Evolutionary conservation across 192 early-diverging fungal species (phyloP).

Genomic region (Backusella liffmaniae): DNA sequence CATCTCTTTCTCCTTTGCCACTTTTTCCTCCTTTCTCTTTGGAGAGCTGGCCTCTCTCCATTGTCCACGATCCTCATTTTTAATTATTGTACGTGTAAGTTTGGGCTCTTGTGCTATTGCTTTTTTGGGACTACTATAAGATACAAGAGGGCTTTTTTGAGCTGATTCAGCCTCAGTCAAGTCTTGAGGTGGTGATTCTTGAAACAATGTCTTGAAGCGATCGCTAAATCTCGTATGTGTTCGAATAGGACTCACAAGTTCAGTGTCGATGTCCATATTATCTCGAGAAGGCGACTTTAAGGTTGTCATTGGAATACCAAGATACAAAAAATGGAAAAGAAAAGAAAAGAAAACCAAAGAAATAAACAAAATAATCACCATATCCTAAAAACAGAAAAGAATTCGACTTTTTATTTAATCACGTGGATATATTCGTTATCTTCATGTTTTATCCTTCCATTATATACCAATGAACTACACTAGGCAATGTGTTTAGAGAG

Average conservation of each 20-base stretch:
- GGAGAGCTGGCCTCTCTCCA: neutral
- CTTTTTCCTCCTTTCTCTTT: neutral
- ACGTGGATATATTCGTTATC: no score
- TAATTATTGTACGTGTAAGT: neutral
- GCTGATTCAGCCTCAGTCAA: no score
- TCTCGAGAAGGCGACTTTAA: neutral
- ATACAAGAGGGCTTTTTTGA: neutral
- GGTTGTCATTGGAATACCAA: neutral
- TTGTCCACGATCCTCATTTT: constrained; percentile 17
- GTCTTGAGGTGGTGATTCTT: neutral
- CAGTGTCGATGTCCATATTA: neutral
- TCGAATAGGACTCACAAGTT: neutral
- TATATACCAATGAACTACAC: no score
- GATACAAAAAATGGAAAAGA: neutral
- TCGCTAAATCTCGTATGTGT: neutral
- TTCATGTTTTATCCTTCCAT: no score
- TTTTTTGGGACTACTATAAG: neutral
- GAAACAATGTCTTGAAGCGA: neutral
- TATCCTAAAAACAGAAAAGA: no score
- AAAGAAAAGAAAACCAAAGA: neutral
- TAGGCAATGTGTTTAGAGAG: no score
- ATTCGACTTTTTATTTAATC: no score
- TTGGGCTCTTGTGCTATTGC: neutral
- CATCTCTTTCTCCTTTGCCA: neutral
- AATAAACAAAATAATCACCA: no score